Evolutionary conservation across 768 basidiomycete species (phyloP), one percentile per base, ranked within the genome.

Genomic region (Russula earlei): DNA sequence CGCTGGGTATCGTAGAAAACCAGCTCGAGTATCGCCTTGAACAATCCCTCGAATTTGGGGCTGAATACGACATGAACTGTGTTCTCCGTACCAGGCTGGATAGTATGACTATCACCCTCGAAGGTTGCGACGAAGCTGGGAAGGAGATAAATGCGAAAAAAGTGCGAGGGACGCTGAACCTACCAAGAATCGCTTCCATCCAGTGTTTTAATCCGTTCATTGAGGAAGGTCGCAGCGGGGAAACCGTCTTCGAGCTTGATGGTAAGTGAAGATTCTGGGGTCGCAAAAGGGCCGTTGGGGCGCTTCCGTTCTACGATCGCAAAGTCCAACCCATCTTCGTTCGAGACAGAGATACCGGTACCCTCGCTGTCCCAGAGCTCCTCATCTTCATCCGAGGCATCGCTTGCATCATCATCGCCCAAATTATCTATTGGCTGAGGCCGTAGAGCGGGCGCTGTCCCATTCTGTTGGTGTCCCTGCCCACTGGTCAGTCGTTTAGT

Each of bases 321-420:
- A 49, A 84, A 77, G 62, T 84, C 74, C 12, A 78, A 64, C 6
- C 69, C 66, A 1, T 74, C 75, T 22, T 63, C 60, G 8, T 29
- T 38, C 9, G 43, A 50, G 50, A 63, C 62, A 5, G 69, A 66
- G 3, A 84, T 65, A 0, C 64, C 61, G 9, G 83, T 66, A 0
- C 77, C 79, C 42, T 81, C 69, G 50, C 80, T 81, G 58, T 83
- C 80, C 40, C 15, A 48, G 7, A 43, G 12, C 4, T 54, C 52
- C 22, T 44, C 57, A 25, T 46, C 57, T 38, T 49, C 57, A 15
- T 49, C 57, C 7, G 40, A 9, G n/a, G 47, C 49, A 24, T 17
- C 25, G 19, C 40, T 53, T 14, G 15, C 27, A 14, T 48, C 5
- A 22, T 43, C 45, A 19, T 37, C 45, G 7, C 49, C 50, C 48